Evolutionary conservation across 1,139 yeast genomes (phyloP).

Genomic region (Suhomyces chickasaworum): DNA sequence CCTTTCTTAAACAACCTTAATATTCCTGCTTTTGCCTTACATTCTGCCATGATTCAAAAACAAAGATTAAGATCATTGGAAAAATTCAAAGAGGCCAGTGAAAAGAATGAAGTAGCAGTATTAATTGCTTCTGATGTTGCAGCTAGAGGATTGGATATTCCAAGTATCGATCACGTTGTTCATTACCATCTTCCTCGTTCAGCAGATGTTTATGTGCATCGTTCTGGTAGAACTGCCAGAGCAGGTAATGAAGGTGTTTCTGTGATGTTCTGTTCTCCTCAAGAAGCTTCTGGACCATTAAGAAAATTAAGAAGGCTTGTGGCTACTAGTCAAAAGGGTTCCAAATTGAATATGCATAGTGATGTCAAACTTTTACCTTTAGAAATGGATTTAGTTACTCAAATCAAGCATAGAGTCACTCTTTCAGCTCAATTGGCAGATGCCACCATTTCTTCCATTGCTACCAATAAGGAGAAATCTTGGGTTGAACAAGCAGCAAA

Average conservation of each 20-base stretch:
- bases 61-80: slow-evolving; percentile 88
- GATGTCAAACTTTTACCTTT: slow-evolving; percentile 76
- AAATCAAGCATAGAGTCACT: slow-evolving; percentile 66
- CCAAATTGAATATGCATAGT: slow-evolving; percentile 39
- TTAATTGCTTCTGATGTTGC: slow-evolving; percentile 96
- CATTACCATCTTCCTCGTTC: slow-evolving; percentile 95
- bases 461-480: slow-evolving; percentile 67
- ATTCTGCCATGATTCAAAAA: slow-evolving; percentile 94
- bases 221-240: slow-evolving; percentile 98
- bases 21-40: slow-evolving; percentile 77
- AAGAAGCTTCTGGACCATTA: slow-evolving; percentile 87
- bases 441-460: slow-evolving; percentile 58
- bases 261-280: slow-evolving; percentile 88
- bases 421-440: slow-evolving; percentile 78
- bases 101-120: slow-evolving; percentile 61
- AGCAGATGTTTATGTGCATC: slow-evolving; percentile 91
- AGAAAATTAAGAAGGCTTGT: slow-evolving; percentile 70
- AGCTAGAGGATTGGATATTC: slow-evolving; percentile 95
- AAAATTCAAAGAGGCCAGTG: slow-evolving; percentile 58
- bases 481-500: slow-evolving; percentile 94
- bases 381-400: slow-evolving; percentile 71
- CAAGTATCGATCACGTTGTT: slow-evolving; percentile 88
- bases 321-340: slow-evolving; percentile 32
- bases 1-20: slow-evolving; percentile 72
- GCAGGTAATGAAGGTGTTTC: slow-evolving; percentile 95